Percentiles rank a stretch among this genome's conserved stretches.
Conservation (phyloP, 2,329 filamentous ascomycete species). For the Colletotrichum sp. region DNA sequence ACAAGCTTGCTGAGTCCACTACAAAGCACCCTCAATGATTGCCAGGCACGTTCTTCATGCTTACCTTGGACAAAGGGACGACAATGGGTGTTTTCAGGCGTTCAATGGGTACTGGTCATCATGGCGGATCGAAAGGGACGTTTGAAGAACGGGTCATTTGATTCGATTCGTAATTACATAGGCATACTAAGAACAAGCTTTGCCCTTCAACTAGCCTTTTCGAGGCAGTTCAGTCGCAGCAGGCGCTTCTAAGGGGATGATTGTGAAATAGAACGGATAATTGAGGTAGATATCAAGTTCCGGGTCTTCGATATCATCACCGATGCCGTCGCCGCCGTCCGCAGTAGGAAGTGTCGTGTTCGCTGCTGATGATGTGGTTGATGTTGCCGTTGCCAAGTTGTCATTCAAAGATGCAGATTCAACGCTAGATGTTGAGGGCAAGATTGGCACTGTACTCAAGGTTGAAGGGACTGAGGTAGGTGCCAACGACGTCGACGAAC, state of each 20-base stretch:
- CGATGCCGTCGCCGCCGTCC: neutral
- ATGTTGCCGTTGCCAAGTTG: neutral
- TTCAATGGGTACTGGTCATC: neutral
- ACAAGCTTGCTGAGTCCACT: neutral
- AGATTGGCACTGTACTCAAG: neutral
- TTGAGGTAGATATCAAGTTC: neutral
- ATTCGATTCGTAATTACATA: neutral
- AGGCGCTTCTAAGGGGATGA: neutral
- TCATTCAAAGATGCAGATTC: neutral
- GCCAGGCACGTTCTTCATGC: neutral
- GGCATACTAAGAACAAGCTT: neutral
- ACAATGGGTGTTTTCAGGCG: neutral
- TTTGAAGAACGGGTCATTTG: neutral
- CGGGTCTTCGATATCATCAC: neutral
- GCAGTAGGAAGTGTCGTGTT: neutral
- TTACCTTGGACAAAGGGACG: neutral
- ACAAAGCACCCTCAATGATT: neutral
- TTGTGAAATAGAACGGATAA: neutral
- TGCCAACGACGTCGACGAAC: fast-evolving
- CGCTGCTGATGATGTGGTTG: neutral
- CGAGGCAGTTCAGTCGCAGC: neutral
- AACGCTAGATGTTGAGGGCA: neutral
- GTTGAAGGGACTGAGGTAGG: neutral
- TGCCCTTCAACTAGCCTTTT: neutral
- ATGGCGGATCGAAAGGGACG: neutral